Conservation (phyloP, 192 early-diverging fungal species). For the Phlyctochytrium arcticum region DNA sequence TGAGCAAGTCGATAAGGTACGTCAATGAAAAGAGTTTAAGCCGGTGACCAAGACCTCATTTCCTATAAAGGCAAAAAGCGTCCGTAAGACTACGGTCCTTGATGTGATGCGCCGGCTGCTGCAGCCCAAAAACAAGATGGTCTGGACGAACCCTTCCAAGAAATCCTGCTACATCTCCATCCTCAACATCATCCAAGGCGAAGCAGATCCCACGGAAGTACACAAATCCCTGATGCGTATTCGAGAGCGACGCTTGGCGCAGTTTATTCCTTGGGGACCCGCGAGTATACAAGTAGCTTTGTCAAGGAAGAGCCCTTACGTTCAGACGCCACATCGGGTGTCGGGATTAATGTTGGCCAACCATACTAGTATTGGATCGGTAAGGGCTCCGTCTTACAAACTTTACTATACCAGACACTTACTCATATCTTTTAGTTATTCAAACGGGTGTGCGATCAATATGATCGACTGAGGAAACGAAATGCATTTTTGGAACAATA, state of each 20-base stretch:
- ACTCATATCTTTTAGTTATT: conserved; percentile 59
- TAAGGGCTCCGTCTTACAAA: conserved; percentile 25
- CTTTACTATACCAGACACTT: not conserved
- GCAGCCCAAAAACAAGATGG: conserved; percentile 97
- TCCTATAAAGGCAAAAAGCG: conserved; percentile 82
- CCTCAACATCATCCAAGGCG: conserved; percentile 98
- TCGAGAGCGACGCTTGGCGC: conserved; percentile 86
- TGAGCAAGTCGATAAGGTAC: conserved; percentile 79
- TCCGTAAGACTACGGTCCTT: conserved; percentile 93
- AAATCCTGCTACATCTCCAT: conserved; percentile 96
- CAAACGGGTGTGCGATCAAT: conserved; percentile 87
- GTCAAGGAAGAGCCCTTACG: conserved; percentile 89
- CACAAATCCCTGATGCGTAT: conserved; percentile 96
- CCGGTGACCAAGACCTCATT: no score
- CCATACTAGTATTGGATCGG: conserved; percentile 86
- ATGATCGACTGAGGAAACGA: conserved; percentile 87
- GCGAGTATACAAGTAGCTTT: conserved; percentile 98
- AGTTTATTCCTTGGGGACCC: conserved; percentile 99
- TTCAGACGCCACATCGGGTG: conserved; percentile 87
- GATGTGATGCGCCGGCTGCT: conserved; percentile 97
- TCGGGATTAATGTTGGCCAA: conserved; percentile 98
- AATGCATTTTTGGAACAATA: conserved; percentile 97
- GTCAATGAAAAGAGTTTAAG: no score
- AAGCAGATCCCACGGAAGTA: conserved; percentile 95
- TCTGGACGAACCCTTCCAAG: conserved; percentile 87